Evolutionary conservation across 257 asterid species (phyloP), one percentile per base, ranked within the genome.

Genomic region (Parsonsia alboflavescens): DNA sequence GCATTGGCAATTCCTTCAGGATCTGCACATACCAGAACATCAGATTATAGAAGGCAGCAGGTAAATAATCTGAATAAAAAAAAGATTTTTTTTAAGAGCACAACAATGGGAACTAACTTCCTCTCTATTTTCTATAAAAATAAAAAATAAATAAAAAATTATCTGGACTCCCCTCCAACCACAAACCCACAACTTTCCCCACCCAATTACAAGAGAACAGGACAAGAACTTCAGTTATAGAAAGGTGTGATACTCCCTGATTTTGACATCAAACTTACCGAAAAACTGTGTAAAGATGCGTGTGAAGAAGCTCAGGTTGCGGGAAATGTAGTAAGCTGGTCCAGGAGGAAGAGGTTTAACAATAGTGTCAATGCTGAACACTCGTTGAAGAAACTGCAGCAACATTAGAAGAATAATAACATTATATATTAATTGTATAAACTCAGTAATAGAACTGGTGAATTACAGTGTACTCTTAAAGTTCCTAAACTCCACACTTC

Each of bases 271-370:
- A 80, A 36, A 72, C 90, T 80, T 78, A 92, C 99, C 96, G 41
- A 89, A 88, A 85, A 94, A 94, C 78, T 94, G 99, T 0, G 98
- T 92, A 77, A 94, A 94, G 84, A 94, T 94, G 77, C 99, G 88
- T 0, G 98, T 92, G 88, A 94, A 94, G 89, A 94, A 94, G 83
- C 86, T 74, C 89, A 94, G 85, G 85, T 90, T 92, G 77, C 98
- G 97, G 9, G 97, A 84, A 26, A 77, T 93, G 73, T 88, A 87
- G 80, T 92, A 90, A 0, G 89, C 96, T 91, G 91, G 88, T 80
- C 90, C 81, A 44, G 96, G 92, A 72, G 99, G 99, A 80, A 92
- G 96, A 75, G 98, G 99, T 75, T 92, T 94, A 62, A 92, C 97
- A 68, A 94, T 0, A 41, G 98, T 94, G 74, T 94, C 99, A 33